Evolutionary conservation across 176 grass and related monocot species (phyloP).

Genomic region (Zea luxurians): DNA sequence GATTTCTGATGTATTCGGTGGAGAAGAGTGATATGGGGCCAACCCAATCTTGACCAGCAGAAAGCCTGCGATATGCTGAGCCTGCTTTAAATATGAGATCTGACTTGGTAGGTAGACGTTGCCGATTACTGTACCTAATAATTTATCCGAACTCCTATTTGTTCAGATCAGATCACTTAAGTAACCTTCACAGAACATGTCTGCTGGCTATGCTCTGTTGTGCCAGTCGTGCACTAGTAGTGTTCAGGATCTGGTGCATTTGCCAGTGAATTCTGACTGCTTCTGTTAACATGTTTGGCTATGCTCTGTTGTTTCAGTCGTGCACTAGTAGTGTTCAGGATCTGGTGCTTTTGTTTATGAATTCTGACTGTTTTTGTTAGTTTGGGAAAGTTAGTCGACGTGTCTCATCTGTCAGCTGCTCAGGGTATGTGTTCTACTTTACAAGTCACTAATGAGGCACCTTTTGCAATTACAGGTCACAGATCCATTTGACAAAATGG

Average conservation of each 20-base stretch:
- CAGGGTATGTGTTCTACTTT: neutral
- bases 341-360: conserved; percentile 6
- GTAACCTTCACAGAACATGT: neutral
- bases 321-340: conserved; percentile 24
- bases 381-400: neutral
- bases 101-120: conserved; percentile 10
- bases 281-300: neutral
- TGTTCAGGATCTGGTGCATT: conserved; percentile 23
- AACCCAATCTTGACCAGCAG: neutral
- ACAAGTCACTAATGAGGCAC: neutral
- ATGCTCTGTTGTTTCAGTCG: conserved; percentile 1
- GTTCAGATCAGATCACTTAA: neutral
- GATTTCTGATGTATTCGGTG: conserved; percentile 9
- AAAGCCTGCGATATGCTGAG: neutral
- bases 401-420: neutral
- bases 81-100: neutral
- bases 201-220: neutral
- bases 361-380: conserved; percentile 8
- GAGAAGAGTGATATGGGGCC: neutral
- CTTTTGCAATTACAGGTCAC: conserved; percentile 17
- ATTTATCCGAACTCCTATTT: neutral
- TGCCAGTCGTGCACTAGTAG: neutral
- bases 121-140: neutral
- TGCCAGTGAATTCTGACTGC: neutral
- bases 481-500: conserved; percentile 58